Evolutionary conservation across 306 rosid genomes (phyloP), one percentile per base, ranked within the genome.

Genomic region (Quercus agrifolia): DNA sequence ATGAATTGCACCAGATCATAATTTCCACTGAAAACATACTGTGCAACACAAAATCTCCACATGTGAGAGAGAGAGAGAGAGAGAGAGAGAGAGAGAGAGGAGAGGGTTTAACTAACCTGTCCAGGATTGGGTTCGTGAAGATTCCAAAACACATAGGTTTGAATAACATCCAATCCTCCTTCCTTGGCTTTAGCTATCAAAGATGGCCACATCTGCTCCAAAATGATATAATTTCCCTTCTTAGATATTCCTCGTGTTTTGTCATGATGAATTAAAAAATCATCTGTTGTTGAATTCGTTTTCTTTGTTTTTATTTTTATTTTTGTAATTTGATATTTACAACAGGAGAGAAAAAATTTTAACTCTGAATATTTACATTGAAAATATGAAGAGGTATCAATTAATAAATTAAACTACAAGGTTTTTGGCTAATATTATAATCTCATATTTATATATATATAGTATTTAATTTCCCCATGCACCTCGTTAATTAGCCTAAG

Each of bases 81-180:
- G 52, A 33, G 30, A 18, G 52, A 64, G 4, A 64, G 4, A 2
- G 23, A 64, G 1, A 2, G 23, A 9, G 2, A 8, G 4, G 12
- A 2, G 18, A 30, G 10, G 5, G 9, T 15, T 18, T 15, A 28
- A 35, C 27, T 67, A 8, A 88, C 91, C 81, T 72, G 69, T 71
- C 93, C 94, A 6, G 83, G 91, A 63, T 79, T 89, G 38, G 92
- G 96, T 69, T 95, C 98, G 64, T 95, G 98, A 15, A 90, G 69
- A 83, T 95, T 91, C 99, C 99, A 93, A 79, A 95, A 95, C 58
- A 95, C 98, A 64, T 95, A 93, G 21, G 99, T 93, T 69, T 95
- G 96, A 76, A 95, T 93, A 18, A 91, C 98, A n/a, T 92, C 96
- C 62, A 95, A 2, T 4, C 97, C 99, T 28, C 99, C 99, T 78